Evolutionary conservation across 495 filamentous ascomycete species (phyloP), one percentile per base, ranked within the genome.

Genomic region (Hypomontagnella monticulosa): DNA sequence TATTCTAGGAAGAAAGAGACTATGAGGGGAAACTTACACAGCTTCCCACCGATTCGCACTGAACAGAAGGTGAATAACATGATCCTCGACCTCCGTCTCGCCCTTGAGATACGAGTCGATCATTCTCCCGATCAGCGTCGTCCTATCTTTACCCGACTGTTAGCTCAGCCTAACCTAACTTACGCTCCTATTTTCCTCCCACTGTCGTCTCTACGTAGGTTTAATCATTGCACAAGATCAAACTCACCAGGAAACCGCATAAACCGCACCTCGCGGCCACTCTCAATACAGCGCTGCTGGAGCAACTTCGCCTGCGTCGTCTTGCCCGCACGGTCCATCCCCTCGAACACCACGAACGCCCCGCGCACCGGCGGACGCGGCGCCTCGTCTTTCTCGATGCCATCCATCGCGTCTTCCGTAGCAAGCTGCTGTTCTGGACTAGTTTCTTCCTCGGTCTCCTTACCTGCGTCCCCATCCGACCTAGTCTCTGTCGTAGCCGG

Each of bases 41-140:
- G 87, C 76, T 77, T 99, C 96, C 96, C 96, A 99, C 30, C 96
- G 85, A 77, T 99, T 98, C 8, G 95, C 93, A 30, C 91, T 93
- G 80, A 98, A 99, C 16, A 98, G 85, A 15, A 99, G 85, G 75
- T 98, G 96, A 67, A 98, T 97, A 5, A 88, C 89, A 71, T 97
- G 93, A 75, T 97, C 95, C 57, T 96, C 90, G 72, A 93, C 85
- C 54, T 92, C 84, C 50, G 87, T 80, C 66, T 91, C 76, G 66
- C 84, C 84, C 68, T 87, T 89, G 52, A 98, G 86, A 75, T 98
- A 99, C 64, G 78, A 78, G 77, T 96, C 87, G 72, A 99, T 99
- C 79, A 96, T 87, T 66, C 89, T 85, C 23, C 95, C 95, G 67
- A 95, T 97, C 5, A 92, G 83, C 15, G 95, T 97, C 11, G 86